Conservation (phyloP, 2,329 filamentous ascomycete species). For the Aspergillus novofumigatus region DNA sequence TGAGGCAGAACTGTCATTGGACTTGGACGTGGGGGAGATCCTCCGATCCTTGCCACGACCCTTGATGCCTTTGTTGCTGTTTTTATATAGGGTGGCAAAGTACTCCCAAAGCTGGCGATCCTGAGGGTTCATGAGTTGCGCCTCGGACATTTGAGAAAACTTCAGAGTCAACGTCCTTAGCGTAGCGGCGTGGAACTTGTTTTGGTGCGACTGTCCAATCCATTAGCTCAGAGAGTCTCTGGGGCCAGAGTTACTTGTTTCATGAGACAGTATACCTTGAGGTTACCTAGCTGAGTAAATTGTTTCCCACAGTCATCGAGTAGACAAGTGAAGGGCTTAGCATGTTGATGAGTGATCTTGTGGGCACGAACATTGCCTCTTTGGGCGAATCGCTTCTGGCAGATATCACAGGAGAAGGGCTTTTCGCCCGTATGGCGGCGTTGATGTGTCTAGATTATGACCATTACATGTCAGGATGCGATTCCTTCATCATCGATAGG, state of each 20-base stretch:
- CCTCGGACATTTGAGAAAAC: conserved; percentile 62
- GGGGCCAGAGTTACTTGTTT: neutral
- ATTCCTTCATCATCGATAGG: neutral
- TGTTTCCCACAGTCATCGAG: conserved; percentile 81
- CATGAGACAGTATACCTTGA: conserved; percentile 61
- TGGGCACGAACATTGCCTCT: conserved; percentile 82
- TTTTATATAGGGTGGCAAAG: conserved; percentile 86
- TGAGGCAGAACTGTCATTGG: conserved; percentile 9
- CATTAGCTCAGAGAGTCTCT: conserved; percentile 3
- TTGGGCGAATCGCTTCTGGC: conserved; percentile 79
- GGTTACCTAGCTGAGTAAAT: conserved; percentile 85
- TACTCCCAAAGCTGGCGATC: conserved; percentile 80
- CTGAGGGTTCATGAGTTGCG: conserved; percentile 59
- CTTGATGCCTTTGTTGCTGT: conserved; percentile 98
- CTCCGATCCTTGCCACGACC: conserved; percentile 78
- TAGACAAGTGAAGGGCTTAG: conserved; percentile 75
- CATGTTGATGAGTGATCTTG: conserved; percentile 70
- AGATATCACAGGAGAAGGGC: conserved; percentile 74
- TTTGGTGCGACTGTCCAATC: conserved; percentile 70
- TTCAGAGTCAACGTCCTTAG: conserved; percentile 65
- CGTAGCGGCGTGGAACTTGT: conserved; percentile 81
- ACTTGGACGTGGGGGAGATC: conserved; percentile 31
- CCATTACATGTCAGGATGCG: neutral
- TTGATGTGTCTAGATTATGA: conserved; percentile 66
- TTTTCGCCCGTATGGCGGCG: conserved; percentile 82